Conservation (phyloP, 108 stramenopile species). For the Aurantiochytrium sp. region DNA sequence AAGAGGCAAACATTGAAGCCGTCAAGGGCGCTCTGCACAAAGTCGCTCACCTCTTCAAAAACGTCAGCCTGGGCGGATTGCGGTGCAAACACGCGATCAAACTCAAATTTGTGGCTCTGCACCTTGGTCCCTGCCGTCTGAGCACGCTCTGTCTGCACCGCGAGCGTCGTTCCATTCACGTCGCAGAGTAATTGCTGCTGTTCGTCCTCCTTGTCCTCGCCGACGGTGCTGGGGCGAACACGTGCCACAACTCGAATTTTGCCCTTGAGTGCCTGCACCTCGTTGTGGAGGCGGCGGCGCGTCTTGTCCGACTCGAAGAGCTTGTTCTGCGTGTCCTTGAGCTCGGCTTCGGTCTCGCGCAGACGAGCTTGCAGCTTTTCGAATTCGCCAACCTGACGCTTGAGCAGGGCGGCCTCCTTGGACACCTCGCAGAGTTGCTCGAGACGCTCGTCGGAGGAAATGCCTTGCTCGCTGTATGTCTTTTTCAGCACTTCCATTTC, state of each 20-base stretch:
- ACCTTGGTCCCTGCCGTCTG: slow-evolving; percentile 23
- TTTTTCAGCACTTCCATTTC: slow-evolving; percentile 22
- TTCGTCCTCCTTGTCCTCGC: slow-evolving; percentile 59
- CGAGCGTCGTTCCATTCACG: slow-evolving; percentile 22
- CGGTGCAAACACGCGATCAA: slow-evolving; percentile 88
- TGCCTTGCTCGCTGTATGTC: slow-evolving; percentile 27
- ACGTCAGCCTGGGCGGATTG: slow-evolving; percentile 76
- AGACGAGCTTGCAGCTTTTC: not conserved
- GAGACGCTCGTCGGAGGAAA: slow-evolving; percentile 27
- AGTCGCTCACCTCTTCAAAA: slow-evolving; percentile 86
- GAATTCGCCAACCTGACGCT: slow-evolving; percentile 28
- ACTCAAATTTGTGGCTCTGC: slow-evolving; percentile 54
- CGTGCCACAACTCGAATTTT: slow-evolving; percentile 89
- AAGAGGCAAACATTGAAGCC: slow-evolving; percentile 93
- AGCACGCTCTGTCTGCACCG: slow-evolving; percentile 24
- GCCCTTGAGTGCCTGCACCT: slow-evolving; percentile 85
- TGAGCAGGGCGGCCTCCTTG: slow-evolving; percentile 39
- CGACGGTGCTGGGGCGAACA: slow-evolving; percentile 79
- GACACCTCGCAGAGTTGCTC: slow-evolving; percentile 36
- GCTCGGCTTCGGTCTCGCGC: not conserved
- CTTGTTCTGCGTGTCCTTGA: slow-evolving; percentile 41
- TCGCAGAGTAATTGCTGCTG: slow-evolving; percentile 19
- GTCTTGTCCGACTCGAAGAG: slow-evolving; percentile 68
- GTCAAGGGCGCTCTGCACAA: slow-evolving; percentile 90
- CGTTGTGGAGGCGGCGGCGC: slow-evolving; percentile 77